phyloP scores from a whole-genome alignment of 345 rosid genomes.

The Salix dunnii region DNA sequence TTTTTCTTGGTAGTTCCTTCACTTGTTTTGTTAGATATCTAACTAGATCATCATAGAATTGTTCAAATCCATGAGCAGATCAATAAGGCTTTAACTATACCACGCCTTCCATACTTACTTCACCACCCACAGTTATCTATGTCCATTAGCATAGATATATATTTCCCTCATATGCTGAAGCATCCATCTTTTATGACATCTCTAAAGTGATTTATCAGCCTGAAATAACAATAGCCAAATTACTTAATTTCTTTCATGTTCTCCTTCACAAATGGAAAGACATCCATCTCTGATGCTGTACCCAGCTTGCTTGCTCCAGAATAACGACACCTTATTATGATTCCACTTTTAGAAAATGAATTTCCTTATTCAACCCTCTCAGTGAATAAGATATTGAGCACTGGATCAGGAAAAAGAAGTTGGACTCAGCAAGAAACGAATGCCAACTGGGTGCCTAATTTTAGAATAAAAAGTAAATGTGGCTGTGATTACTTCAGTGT shows the following conservation, averaged over 20 bases:
- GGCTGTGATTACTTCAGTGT: neutral
- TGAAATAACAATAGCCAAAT: neutral
- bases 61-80: neutral
- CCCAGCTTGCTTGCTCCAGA: neutral
- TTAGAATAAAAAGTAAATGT: neutral
- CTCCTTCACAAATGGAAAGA: neutral
- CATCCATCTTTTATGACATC: neutral
- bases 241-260: neutral
- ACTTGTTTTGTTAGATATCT: neutral
- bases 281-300: neutral
- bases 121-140: neutral
- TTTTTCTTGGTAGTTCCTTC: neutral
- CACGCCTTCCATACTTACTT: neutral
- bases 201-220: neutral
- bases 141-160: neutral
- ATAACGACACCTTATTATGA: neutral
- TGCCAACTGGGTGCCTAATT: neutral
- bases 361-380: neutral
- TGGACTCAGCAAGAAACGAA: neutral
- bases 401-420: neutral
- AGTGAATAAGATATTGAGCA: neutral
- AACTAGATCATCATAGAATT: neutral
- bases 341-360: neutral
- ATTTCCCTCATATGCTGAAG: neutral
- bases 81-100: neutral